Evolutionary conservation across 148 eudicot genomes (phyloP), one percentile per base, ranked within the genome.

Genomic region (Nepenthes mirabilis): DNA sequence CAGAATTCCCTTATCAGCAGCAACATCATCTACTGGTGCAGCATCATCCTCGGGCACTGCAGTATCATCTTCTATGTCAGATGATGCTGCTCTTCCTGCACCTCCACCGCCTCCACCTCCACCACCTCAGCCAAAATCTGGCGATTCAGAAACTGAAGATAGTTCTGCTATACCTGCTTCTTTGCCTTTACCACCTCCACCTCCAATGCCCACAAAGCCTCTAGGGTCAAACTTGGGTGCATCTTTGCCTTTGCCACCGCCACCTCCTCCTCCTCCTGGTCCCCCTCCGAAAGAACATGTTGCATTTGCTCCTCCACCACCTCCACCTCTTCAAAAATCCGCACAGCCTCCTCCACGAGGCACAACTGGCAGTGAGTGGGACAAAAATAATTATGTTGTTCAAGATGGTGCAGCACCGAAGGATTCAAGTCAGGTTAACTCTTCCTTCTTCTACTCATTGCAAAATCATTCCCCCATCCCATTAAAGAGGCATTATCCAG

Each of bases 161-260:
- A 82, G 68, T 54, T 71, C 80, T 55, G 66, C 67, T 48, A 57
- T 66, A 51, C 89, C 93, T 62, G 75, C 77, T 59, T 82, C 90
- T 62, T 70, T 86, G 68, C 89, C 91, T 74, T 65, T 84, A 70
- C 97, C 91, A n/a, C 95, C 95, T 34, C 91, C 88, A 47, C 95
- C 97, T 47, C 87, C 91, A 36, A 75, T 84, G 83, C 95, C 97
- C 33, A 84, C 85, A 48, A 80, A 69, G 63, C 91, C 83, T 48
- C 66, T 82, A 37, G 68, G 72, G 61, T 33, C 78, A 56, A 80
- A 84, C 59, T 43, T 73, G 74, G 79, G 72, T 33, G 32, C 83
- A 43, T 66, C 83, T 45, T 75, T 87, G 73, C 95, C 89, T 33
- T 77, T 70, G 11, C 83, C 77, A 52, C 82, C 87, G 43, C 73